These are phyloP conservation scores for Geotrichum carabidarum DNA, from an alignment of 1,139 yeast genomes.

Conservation along the genomic window DNA sequence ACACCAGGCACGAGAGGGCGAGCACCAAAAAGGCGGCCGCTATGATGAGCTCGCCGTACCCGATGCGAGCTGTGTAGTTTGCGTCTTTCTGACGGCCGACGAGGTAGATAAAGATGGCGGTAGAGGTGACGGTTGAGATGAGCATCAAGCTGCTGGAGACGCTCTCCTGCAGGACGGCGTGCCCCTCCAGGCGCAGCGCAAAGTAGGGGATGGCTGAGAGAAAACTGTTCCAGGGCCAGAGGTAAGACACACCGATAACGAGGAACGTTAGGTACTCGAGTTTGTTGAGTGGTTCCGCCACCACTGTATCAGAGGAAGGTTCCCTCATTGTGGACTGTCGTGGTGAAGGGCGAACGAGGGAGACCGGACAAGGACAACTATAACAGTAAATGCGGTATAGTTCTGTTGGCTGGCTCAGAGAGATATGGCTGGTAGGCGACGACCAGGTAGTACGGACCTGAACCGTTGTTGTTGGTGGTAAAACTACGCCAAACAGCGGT, in stretches of 20 bases:
- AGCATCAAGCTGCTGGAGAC: conserved; percentile 89
- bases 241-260: conserved; percentile 29
- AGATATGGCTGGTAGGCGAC: too few species aligned
- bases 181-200: conserved; percentile 14
- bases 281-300: not conserved
- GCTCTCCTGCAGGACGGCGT: conserved; percentile 35
- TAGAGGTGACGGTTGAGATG: conserved; percentile 69
- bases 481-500: too few species aligned
- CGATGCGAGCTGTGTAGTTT: conserved; percentile 56
- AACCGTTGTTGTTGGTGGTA: too few species aligned
- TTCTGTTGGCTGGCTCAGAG: too few species aligned
- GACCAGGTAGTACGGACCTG: too few species aligned
- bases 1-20: conserved; percentile 37
- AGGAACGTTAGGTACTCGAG: conserved; percentile 13
- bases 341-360: too few species aligned
- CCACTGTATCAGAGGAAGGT: not conserved
- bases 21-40: conserved; percentile 49
- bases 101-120: conserved; percentile 54
- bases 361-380: too few species aligned
- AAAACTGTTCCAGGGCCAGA: conserved; percentile 98
- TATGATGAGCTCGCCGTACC: conserved; percentile 55
- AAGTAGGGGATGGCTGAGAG: conserved; percentile 82
- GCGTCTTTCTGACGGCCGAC: conserved; percentile 63
- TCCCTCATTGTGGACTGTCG: too few species aligned
- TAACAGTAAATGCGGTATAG: too few species aligned